These are phyloP conservation scores for Pelargonium fulgidum DNA, from an alignment of 441 rosid species.

Conservation along the genomic window DNA sequence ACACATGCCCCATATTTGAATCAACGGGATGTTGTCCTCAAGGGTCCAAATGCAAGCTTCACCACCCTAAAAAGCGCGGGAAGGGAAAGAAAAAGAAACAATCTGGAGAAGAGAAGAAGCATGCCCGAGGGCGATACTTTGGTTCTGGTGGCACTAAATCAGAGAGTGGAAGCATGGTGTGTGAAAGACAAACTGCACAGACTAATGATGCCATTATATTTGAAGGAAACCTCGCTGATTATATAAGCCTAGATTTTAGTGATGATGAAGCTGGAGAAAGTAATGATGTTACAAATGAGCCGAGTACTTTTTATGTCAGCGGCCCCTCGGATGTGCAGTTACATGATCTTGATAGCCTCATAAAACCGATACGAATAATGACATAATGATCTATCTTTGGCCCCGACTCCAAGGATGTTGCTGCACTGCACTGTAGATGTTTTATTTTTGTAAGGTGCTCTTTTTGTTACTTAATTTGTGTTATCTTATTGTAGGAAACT, in stretches of 20 bases:
- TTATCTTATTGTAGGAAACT: not conserved
- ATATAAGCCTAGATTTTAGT: constrained; percentile 42
- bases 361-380: constrained; percentile 67
- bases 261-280: constrained; percentile 40
- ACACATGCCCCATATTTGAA: constrained; percentile 68
- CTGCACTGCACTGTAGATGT: not conserved
- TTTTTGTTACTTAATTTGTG: not conserved
- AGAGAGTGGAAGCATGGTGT: constrained; percentile 26
- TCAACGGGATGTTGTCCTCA: constrained; percentile 71
- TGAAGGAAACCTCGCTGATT: constrained; percentile 40
- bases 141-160: constrained; percentile 27
- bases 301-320: constrained; percentile 24
- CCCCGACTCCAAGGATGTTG: too few species aligned
- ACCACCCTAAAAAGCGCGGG: constrained; percentile 68
- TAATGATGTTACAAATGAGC: constrained; percentile 20
- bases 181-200: constrained; percentile 24
- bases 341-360: constrained; percentile 41
- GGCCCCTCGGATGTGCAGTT: constrained; percentile 30
- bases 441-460: not conserved
- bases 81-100: constrained; percentile 61
- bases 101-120: constrained; percentile 37
- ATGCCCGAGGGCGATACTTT: constrained; percentile 59
- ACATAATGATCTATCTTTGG: not conserved
- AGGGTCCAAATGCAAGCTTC: constrained; percentile 87
- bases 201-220: constrained; percentile 20